Base-by-base conservation (phyloP, 768 basidiomycete genomes). In the Imleria badia region DNA sequence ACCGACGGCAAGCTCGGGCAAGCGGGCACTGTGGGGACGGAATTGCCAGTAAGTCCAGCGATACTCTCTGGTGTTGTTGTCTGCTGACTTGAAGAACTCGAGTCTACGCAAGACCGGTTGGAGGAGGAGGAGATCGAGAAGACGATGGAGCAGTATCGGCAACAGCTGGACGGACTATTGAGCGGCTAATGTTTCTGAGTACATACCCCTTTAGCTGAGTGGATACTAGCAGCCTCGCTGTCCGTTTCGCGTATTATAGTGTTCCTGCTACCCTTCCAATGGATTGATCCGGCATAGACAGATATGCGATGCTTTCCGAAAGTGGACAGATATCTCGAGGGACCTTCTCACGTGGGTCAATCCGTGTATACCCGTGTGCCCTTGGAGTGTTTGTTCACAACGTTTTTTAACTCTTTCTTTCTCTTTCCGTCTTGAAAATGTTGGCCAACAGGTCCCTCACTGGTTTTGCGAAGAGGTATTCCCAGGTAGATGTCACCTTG, bases 1-100 rank as follows among this genome's bases (percentile, higher is more conserved):
- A 99, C 97, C 10, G 86, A 98, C 59, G 97, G 95, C 50, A 96
- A 96, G 73, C 78, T 97, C n/a, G 94, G 94, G 7, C 82, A 89
- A 67, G 90, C 84, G 41, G 91, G 91, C 13, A 69, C 81, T 23
- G 91, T 87, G 46, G 80, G 80, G 35, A 82, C 78, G 31, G 87
- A 86, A 46, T 67, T 90, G 60, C 94, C 92, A 36, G 94, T 95
- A 70, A 67, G 89, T 77, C 19, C 47, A 44, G 6, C 2, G 34
- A 29, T 58, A 42, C 51, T 41, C 11, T 20, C 2, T 38, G 31
- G 26, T 44, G 42, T 22, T 8, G 14, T 57, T 51, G 46, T 56
- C 4, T 36, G 41, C 29, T 63, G 38, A 59, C 58, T 47, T 29
- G 31, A 30, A 47, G 36, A 29, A 55, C 29, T 48, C 22, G 61